Base-by-base conservation (phyloP, 2,329 filamentous ascomycete species). In the Nemania serpens region DNA sequence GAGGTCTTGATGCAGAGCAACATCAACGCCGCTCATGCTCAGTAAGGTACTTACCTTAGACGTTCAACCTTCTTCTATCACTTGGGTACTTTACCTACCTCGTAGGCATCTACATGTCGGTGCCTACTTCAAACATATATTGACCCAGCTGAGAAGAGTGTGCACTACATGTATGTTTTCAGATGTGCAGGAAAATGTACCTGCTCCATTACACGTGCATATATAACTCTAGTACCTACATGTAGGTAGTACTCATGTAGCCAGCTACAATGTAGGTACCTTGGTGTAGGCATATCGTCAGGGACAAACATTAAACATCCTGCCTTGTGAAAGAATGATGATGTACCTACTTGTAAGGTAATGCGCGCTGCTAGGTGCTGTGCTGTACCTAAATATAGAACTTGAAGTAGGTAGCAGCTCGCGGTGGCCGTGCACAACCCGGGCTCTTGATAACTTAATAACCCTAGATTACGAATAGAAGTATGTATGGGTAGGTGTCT, bases 371-470 rank as follows among this genome's bases (percentile, higher is more conserved):
- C 25, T 4, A 29, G 25, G 25, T 29, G 25, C 25, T 3, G 25
- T 29, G 7, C 25, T 7, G n/a, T 29, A 29, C 25, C 25, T 29
- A 29, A 29, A 29, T 29, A 29, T 29, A 29, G 25, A 29, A 29
- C 25, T 29, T 7, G 7, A 29, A 7, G 25, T 29, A 29, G 3
- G 25, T 29, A 29, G 4, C 7, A 29, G 25, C 25, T 7, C 25
- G 25, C 25, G 7, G 25, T 29, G 57, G 53, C 54, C 58, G 52
- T 59, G 43, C 51, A 62, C 59, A 54, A 66, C 63, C 51, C 60
- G 55, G 63, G 11, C 54, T 66, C 57, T 64, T 64, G 42, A 36
- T 39, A 39, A 39, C 36, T 13, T 39, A 39, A 39, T 39, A 10
- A 13, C 11, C 36, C 36, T 39, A 12, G 25, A 29, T 29, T 29